Evolutionary conservation across 169 alveolate species (phyloP), one percentile per base, ranked within the genome.

Genomic region (Plasmodium coatneyi): DNA sequence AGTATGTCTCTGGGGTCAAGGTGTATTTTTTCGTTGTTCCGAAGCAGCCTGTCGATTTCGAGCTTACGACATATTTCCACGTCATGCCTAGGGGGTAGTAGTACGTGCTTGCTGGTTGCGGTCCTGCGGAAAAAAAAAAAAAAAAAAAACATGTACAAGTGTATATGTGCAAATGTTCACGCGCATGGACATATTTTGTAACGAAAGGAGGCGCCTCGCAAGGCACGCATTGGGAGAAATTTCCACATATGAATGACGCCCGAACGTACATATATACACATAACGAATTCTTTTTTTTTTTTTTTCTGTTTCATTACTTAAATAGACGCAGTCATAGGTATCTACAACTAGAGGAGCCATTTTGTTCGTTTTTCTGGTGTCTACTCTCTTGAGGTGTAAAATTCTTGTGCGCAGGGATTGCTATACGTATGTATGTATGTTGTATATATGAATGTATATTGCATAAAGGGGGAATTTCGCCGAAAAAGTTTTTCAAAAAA

Each of bases 21-120:
- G 84, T 34, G 41, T 86, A 86, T 86, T 86, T 86, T 54, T 74
- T 76, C 49, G 86, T 49, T 36, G 83, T 74, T 7, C 93, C 84
- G 28, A 74, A 86, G 80, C 93, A 86, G 5, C 93, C 93, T 9
- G 39, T 49, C 43, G 93, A 52, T 49, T 76, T 86, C 12, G 84
- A 74, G 66, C 80, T 76, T 30, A 46, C 25, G 16, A 86, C 86
- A 86, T 86, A 86, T 70, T 86, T 76, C 93, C 93, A 74, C 70
- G 93, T 52, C 49, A 86, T 34, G 43, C 60, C 80, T 25, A 52
- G 39, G 49, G 93, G 93, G 34, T 86, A 86, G 43, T 86, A 86
- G 43, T 74, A 22, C 9, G 93, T 41, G 41, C 49, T 71, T 43
- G 78, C 12, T 72, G 60, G 43, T 52, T 72, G 34, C 9, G 92